Conservation (phyloP, 164 flowering plant genomes). For the Kingdonia uniflora region DNA sequence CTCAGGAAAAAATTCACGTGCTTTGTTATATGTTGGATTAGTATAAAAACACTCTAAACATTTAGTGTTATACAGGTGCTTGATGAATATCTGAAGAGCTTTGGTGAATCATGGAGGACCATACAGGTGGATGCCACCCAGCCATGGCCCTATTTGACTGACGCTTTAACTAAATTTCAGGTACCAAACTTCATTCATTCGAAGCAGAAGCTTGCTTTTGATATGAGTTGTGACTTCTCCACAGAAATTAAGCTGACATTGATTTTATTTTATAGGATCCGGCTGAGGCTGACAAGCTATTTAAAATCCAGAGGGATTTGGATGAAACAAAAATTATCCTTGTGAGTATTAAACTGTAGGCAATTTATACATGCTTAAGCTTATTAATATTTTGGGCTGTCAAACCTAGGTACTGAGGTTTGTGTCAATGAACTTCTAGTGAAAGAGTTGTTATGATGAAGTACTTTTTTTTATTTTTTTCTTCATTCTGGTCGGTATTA, state of each 20-base stretch:
- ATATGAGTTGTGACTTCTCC: neutral
- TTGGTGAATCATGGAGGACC: slow-evolving; percentile 87
- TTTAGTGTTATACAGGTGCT: slow-evolving; percentile 39
- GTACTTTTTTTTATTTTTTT: too few relatives aligned
- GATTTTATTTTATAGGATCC: slow-evolving; percentile 55
- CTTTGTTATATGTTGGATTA: too few relatives aligned
- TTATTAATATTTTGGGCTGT: too few relatives aligned
- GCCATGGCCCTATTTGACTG: slow-evolving; percentile 86
- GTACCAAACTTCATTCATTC: slow-evolving; percentile 15
- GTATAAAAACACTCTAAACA: too few relatives aligned
- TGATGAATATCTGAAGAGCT: slow-evolving; percentile 84
- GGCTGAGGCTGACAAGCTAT: slow-evolving; percentile 93
- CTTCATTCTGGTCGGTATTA: too few relatives aligned
- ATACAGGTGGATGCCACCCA: slow-evolving; percentile 47
- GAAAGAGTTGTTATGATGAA: too few relatives aligned
- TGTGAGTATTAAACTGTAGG: slow-evolving; percentile 42
- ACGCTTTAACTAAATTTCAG: slow-evolving; percentile 81
- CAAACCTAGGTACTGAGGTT: too few relatives aligned
- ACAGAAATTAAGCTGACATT: neutral
- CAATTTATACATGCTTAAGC: too few relatives aligned
- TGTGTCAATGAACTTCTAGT: too few relatives aligned
- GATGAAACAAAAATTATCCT: slow-evolving; percentile 99
- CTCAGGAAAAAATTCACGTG: too few relatives aligned
- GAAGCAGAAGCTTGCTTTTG: neutral
- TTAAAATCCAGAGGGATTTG: slow-evolving; percentile 92